Evolutionary conservation across 1,284 basidiomycete genomes (phyloP).

Genomic region (Ganoderma leucocontextum): DNA sequence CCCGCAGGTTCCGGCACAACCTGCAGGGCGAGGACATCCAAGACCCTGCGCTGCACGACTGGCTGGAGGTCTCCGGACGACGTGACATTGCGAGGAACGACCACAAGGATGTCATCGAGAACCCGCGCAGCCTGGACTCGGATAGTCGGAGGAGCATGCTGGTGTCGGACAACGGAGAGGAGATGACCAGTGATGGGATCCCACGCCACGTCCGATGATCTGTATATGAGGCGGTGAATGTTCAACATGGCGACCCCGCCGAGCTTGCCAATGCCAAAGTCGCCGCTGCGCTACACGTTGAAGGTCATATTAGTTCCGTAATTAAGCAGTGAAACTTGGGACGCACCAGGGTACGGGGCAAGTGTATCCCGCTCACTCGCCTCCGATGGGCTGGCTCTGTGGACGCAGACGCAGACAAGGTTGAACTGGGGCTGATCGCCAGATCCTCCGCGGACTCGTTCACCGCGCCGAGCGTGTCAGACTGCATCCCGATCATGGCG

Average conservation of each 20-base stretch:
- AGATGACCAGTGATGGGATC: conserved; percentile 82
- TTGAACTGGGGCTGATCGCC: conserved; percentile 40
- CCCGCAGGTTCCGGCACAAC: conserved; percentile 65
- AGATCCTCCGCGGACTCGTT: conserved; percentile 54
- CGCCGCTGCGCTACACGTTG: conserved; percentile 66
- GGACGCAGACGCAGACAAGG: conserved; percentile 47
- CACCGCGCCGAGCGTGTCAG: conserved; percentile 47
- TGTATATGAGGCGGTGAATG: conserved; percentile 84
- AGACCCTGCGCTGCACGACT: conserved; percentile 81
- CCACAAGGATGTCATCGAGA: conserved; percentile 81
- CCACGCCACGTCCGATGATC: conserved; percentile 88
- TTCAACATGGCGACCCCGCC: conserved; percentile 85
- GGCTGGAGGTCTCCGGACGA: conserved; percentile 69
- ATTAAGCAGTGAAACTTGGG: not conserved
- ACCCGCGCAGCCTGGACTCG: conserved; percentile 89
- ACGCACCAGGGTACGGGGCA: conserved; percentile 78
- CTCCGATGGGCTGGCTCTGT: conserved; percentile 64
- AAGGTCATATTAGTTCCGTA: conserved; percentile 3
- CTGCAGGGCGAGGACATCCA: conserved; percentile 85
- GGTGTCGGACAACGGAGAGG: conserved; percentile 74
- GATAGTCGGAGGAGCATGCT: conserved; percentile 77
- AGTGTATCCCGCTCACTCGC: conserved; percentile 85
- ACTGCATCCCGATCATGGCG: conserved; percentile 90
- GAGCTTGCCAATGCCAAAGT: conserved; percentile 89
- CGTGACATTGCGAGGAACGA: conserved; percentile 73